Evolutionary conservation across 169 alveolate genomes (phyloP).

Genomic region (Cryptosporidium meleagridis): DNA sequence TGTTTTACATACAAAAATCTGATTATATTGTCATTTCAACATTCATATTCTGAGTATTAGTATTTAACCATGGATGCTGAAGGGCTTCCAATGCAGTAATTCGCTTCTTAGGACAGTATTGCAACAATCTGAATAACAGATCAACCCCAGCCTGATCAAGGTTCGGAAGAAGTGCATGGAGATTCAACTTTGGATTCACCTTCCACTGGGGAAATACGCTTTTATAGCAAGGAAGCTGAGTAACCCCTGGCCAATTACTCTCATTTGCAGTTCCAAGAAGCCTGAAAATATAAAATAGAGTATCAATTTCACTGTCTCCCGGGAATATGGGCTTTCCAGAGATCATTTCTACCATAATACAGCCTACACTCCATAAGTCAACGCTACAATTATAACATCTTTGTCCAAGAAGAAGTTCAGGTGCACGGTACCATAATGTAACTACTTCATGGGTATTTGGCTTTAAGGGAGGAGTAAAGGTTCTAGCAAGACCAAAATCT

Average conservation of each 20-base stretch:
- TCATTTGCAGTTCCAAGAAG: constrained; percentile 85
- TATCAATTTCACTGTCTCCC: constrained; percentile 89
- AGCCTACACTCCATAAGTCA: constrained; percentile 92
- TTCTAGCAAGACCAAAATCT: constrained; percentile 94
- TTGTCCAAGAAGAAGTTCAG: constrained; percentile 89
- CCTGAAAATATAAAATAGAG: constrained; percentile 85
- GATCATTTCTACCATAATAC: constrained; percentile 85
- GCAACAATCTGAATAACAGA: constrained; percentile 78
- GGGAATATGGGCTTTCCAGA: constrained; percentile 84
- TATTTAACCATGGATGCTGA: constrained; percentile 80
- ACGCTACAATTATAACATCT: constrained; percentile 88
- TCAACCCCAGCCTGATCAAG: constrained; percentile 78
- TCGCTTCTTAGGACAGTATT: constrained; percentile 79
- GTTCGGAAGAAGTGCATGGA: constrained; percentile 43
- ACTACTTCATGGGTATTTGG: constrained; percentile 91
- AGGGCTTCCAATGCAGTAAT: constrained; percentile 80
- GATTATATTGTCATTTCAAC: constrained; percentile 7
- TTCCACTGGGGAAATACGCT: constrained; percentile 81
- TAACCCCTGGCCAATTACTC: constrained; percentile 91
- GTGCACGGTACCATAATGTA: constrained; percentile 91
- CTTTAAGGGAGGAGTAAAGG: constrained; percentile 86
- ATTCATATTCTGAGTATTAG: constrained; percentile 25
- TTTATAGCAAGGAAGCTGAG: constrained; percentile 82
- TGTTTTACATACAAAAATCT: background rate
- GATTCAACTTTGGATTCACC: constrained; percentile 56